Evolutionary conservation across 1,284 basidiomycete genomes (phyloP).

Genomic region (Boletus semigastroideus): DNA sequence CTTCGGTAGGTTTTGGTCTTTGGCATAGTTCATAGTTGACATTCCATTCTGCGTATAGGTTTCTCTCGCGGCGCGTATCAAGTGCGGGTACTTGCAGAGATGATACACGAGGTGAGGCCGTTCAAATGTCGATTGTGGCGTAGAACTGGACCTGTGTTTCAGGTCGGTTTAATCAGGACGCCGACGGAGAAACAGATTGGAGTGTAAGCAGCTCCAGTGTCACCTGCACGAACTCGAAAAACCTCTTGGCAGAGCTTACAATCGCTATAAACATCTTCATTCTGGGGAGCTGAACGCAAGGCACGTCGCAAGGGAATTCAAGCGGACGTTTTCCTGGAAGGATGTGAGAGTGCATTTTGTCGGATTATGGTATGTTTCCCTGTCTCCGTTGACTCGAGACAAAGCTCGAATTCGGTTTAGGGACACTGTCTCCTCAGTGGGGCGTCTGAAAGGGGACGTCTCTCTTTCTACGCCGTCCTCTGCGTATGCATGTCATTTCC

Average conservation of each 20-base stretch:
- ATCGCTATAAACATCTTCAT: conserved; percentile 31
- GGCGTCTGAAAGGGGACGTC: conserved; percentile 23
- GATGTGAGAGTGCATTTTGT: conserved; percentile 38
- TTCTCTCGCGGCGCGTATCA: conserved; percentile 50
- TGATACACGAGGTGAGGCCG: conserved; percentile 38
- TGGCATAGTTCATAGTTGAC: not conserved
- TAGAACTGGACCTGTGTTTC: not conserved
- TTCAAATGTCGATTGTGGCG: not conserved
- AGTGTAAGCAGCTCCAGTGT: conserved; percentile 11
- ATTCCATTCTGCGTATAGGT: conserved; percentile 31
- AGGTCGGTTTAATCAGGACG: conserved; percentile 24
- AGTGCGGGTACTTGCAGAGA: conserved; percentile 40
- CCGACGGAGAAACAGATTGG: conserved; percentile 26
- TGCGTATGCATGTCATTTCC: conserved; percentile 36
- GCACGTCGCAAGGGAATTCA: conserved; percentile 32
- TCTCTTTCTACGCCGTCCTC: conserved; percentile 19
- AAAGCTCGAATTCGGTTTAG: conserved; percentile 1
- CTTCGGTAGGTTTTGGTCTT: conserved; percentile 34
- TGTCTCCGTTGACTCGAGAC: not conserved
- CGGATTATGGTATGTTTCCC: conserved; percentile 37
- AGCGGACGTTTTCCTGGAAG: conserved; percentile 36
- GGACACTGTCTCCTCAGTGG: conserved; percentile 37
- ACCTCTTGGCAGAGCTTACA: conserved; percentile 35
- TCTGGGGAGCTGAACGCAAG: conserved; percentile 10
- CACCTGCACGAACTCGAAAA: not conserved